Percentiles rank a stretch among this genome's conserved stretches.
These are phyloP conservation scores for Boletellus ananiceps DNA, from an alignment of 768 basidiomycete genomes.

Conservation along the genomic window DNA sequence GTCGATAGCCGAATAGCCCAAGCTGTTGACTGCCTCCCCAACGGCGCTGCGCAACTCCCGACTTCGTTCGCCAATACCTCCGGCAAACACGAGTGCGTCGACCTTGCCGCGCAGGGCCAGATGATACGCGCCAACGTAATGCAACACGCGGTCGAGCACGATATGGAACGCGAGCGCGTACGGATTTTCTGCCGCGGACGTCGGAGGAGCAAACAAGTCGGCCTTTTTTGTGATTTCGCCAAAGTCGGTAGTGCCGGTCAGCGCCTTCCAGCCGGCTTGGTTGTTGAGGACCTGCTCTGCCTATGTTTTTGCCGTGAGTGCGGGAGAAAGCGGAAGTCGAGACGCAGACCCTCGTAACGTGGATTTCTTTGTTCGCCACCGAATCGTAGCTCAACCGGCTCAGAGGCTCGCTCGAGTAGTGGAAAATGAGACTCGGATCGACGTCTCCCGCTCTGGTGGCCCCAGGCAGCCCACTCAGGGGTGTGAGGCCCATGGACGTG, in stretches of 20 bases:
- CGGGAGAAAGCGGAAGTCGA: background rate
- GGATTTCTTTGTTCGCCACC: slow-evolving; percentile 40
- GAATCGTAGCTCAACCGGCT: slow-evolving; percentile 50
- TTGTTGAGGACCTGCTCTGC: slow-evolving; percentile 74
- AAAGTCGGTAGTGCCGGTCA: slow-evolving; percentile 83
- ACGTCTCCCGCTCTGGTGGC: slow-evolving; percentile 81
- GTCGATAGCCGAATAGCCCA: slow-evolving; percentile 58
- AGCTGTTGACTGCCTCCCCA: slow-evolving; percentile 45
- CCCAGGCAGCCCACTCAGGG: slow-evolving; percentile 82
- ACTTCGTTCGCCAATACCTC: slow-evolving; percentile 83
- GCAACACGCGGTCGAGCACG: slow-evolving; percentile 70
- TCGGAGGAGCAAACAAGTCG: slow-evolving; percentile 17
- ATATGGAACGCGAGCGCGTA: slow-evolving; percentile 70
- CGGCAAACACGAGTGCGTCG: slow-evolving; percentile 81
- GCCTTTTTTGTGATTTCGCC: slow-evolving; percentile 54
- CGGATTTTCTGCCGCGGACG: slow-evolving; percentile 26
- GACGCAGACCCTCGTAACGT: slow-evolving; percentile 45
- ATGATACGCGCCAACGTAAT: slow-evolving; percentile 71
- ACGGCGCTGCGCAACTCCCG: slow-evolving; percentile 57
- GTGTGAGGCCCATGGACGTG: slow-evolving; percentile 91
- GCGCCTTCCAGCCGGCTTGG: slow-evolving; percentile 71
- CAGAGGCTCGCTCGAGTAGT: slow-evolving; percentile 54
- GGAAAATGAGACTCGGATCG: slow-evolving; percentile 87
- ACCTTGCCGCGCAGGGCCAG: slow-evolving; percentile 63
- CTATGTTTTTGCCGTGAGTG: slow-evolving; percentile 24